Evolutionary conservation across 139 green algal genomes (phyloP).

Genomic region (Coelastrella sp.): DNA sequence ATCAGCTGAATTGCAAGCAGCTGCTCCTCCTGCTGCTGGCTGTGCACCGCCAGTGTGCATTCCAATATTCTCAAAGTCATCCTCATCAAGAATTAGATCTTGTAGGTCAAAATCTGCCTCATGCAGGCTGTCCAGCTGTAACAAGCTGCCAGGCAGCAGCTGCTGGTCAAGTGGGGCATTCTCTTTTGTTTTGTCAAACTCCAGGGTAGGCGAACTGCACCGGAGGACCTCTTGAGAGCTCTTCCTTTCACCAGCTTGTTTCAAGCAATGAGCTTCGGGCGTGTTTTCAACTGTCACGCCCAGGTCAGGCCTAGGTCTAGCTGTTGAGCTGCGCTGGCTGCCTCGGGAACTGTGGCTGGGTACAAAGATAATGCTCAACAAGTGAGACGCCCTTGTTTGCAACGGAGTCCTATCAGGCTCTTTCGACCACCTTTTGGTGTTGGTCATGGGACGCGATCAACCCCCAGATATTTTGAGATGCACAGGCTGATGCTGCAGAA

Average conservation of each 20-base stretch:
- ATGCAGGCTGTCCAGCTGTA: constrained; percentile 10
- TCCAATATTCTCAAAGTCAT: not conserved
- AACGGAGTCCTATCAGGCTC: constrained; percentile 13
- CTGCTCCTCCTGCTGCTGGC: not conserved
- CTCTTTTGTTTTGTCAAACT: not conserved
- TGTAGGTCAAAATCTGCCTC: not conserved
- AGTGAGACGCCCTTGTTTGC: not conserved
- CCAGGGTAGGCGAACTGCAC: not conserved
- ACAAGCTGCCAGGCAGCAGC: not conserved
- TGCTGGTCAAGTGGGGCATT: not conserved
- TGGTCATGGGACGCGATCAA: not conserved
- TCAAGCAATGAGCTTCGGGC: not conserved
- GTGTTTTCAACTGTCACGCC: not conserved
- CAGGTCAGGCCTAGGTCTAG: not conserved
- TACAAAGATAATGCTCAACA: not conserved
- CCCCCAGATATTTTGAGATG: not conserved
- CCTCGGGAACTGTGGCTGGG: not conserved
- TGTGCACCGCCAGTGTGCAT: not conserved
- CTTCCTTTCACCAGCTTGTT: not conserved
- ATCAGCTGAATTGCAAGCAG: not conserved
- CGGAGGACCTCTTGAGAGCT: not conserved
- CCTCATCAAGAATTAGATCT: not conserved
- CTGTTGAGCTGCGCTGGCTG: not conserved
- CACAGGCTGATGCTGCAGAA: not conserved
- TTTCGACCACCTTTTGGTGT: not conserved